Conservation (phyloP, 2,329 filamentous ascomycete species). For the Calonectria crousiana region DNA sequence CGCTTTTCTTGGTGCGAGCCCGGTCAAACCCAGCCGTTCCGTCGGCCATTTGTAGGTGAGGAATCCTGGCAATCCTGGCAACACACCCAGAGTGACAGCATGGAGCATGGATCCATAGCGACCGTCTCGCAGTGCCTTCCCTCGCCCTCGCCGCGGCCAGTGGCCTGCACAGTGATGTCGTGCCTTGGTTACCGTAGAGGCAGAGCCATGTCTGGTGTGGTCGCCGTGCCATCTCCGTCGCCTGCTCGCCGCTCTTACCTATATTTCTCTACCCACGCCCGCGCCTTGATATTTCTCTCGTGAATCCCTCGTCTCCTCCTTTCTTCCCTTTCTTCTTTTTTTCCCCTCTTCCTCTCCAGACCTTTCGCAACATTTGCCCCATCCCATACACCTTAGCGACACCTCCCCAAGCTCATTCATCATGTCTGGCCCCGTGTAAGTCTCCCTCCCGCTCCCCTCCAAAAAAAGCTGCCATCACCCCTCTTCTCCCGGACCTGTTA, state of each 20-base stretch:
- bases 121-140: constrained; percentile 10
- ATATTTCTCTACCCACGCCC: constrained; percentile 16
- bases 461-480: constrained; percentile 31
- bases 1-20: constrained; percentile 44
- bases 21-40: constrained; percentile 32
- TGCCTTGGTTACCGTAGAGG: constrained; percentile 10
- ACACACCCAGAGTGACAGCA: constrained; percentile 16
- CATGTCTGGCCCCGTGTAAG: constrained; percentile 79
- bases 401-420: constrained; percentile 49
- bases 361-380: constrained; percentile 29
- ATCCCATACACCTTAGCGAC: constrained; percentile 24
- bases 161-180: constrained; percentile 14
- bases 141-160: constrained; percentile 6
- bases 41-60: constrained; percentile 32
- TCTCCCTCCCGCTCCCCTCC: constrained; percentile 45
- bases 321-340: constrained; percentile 29
- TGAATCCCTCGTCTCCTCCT: constrained; percentile 35
- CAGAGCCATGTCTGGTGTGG: constrained; percentile 3
- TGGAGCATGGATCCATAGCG: constrained; percentile 7
- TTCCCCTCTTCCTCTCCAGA: constrained; percentile 34
- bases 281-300: constrained; percentile 40
- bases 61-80: constrained; percentile 17
- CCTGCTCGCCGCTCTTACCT: constrained; percentile 21
- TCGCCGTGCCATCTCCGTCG: constrained; percentile 21
- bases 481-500: constrained; percentile 44